Evolutionary conservation across 2,329 filamentous ascomycete genomes (phyloP).

Genomic region (Zalaria sp.): DNA sequence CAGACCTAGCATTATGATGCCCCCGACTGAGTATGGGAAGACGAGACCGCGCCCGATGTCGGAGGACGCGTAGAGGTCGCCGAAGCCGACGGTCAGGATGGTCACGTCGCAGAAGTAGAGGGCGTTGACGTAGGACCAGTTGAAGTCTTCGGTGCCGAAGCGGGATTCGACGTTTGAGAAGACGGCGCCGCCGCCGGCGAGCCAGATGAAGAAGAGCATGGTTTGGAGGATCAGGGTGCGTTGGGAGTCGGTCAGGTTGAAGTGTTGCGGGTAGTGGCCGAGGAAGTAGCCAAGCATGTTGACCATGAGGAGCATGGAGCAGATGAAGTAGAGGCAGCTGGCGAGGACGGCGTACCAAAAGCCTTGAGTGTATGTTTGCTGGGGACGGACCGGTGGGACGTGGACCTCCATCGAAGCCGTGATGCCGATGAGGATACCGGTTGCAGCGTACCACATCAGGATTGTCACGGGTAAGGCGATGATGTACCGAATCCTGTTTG

Average conservation of each 20-base stretch:
- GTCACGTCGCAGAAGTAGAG: slow-evolving; percentile 55
- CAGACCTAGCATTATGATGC: slow-evolving; percentile 72
- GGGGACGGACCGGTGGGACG: slow-evolving; percentile 30
- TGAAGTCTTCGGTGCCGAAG: slow-evolving; percentile 19
- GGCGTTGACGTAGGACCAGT: slow-evolving; percentile 63
- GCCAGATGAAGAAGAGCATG: slow-evolving; percentile 69
- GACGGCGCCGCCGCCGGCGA: slow-evolving; percentile 61
- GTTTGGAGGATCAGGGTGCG: slow-evolving; percentile 84
- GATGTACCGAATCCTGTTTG: slow-evolving; percentile 62
- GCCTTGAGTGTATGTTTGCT: slow-evolving; percentile 58
- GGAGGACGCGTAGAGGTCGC: slow-evolving; percentile 44
- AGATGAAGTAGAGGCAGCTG: slow-evolving; percentile 64
- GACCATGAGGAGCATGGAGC: slow-evolving; percentile 59
- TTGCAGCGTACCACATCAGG: slow-evolving; percentile 56
- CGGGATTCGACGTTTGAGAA: slow-evolving; percentile 52
- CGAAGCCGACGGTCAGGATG: slow-evolving; percentile 46
- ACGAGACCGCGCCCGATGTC: slow-evolving; percentile 54
- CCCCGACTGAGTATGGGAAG: slow-evolving; percentile 71
- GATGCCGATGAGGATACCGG: slow-evolving; percentile 49
- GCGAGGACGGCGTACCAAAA: slow-evolving; percentile 80
- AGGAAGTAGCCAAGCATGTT: slow-evolving; percentile 68
- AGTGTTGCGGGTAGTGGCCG: slow-evolving; percentile 65
- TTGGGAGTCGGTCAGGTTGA: slow-evolving; percentile 64
- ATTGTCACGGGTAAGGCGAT: slow-evolving; percentile 77
- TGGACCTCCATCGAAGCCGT: slow-evolving; percentile 54